A percentile compares a stretch with the other conserved stretches of the same genome.
Conservation (phyloP, 108 stramenopile genomes). For the Skeletonema tropicum region DNA sequence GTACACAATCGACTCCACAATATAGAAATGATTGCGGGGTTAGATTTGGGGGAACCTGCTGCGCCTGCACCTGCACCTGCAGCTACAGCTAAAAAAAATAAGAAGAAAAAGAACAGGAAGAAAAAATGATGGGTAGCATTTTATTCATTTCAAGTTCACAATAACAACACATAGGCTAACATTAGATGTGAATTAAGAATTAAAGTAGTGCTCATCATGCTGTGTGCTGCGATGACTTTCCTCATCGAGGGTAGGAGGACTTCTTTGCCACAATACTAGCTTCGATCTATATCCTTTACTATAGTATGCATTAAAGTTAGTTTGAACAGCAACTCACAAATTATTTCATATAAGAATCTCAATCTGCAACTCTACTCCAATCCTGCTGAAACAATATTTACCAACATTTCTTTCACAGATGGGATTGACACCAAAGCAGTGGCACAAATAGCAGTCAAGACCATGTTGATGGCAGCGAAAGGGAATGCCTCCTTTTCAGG, state of each 20-base stretch:
- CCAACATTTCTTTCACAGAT: conserved; percentile 38
- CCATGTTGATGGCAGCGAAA: conserved; percentile 61
- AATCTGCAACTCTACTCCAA: conserved; percentile 23
- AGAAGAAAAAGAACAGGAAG: conserved; percentile 1
- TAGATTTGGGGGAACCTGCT: background rate
- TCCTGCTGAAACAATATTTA: conserved; percentile 42
- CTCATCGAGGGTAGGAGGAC: too few relatives aligned
- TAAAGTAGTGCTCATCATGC: background rate
- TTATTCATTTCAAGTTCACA: background rate
- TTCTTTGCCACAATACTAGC: too few relatives aligned
- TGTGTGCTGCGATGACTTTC: too few relatives aligned
- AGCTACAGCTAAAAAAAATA: background rate
- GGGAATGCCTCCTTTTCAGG: conserved; percentile 65
- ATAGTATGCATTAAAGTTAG: background rate
- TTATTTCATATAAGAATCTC: conserved; percentile 6
- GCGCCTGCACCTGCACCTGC: background rate
- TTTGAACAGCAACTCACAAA: background rate
- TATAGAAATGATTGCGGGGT: background rate
- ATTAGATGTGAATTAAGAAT: background rate
- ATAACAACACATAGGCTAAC: conserved; percentile 9
- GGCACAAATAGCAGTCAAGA: conserved; percentile 54
- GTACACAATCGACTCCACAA: background rate
- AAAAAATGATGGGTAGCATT: background rate
- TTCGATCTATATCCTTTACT: too few relatives aligned
- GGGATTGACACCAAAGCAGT: conserved; percentile 55